Percentiles rank a stretch among this genome's conserved stretches.
Evolutionary conservation across 2,329 filamentous ascomycete species (phyloP).

Genomic region (Fusarium nurragi): DNA sequence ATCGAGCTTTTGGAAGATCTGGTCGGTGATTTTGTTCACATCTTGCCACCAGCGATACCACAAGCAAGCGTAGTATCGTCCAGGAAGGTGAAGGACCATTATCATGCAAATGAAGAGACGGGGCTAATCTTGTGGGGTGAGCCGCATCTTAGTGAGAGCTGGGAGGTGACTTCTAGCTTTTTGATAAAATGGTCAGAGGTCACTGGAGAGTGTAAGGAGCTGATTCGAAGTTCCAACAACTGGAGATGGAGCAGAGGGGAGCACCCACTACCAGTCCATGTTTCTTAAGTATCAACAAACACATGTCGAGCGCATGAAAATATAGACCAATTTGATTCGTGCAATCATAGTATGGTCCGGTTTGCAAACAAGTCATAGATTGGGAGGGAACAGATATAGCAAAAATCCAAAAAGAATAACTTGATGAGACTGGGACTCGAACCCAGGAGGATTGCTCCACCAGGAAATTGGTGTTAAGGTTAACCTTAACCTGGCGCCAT

Average conservation of each 20-base stretch:
- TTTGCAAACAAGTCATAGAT: background rate
- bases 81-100: too few relatives aligned
- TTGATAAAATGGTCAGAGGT: background rate
- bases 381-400: background rate
- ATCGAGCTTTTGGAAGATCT: slow-evolving; percentile 14
- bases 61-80: background rate
- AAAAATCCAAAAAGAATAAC: background rate
- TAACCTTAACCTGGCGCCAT: slow-evolving; percentile 34
- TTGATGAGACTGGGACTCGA: slow-evolving; percentile 34
- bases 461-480: slow-evolving; percentile 34
- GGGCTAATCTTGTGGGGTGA: slow-evolving; percentile 24
- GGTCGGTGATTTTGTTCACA: background rate
- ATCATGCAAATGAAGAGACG: background rate
- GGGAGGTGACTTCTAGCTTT: background rate
- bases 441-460: slow-evolving; percentile 35
- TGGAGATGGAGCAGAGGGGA: background rate
- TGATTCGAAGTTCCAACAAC: background rate
- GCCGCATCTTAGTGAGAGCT: background rate
- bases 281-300: too few relatives aligned
- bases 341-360: background rate
- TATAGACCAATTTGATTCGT: too few relatives aligned
- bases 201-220: background rate
- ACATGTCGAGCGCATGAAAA: too few relatives aligned
- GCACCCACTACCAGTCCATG: background rate
- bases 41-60: background rate